phyloP scores from a whole-genome alignment of 257 asterid genomes.

The Solanum infundibuliforme region DNA sequence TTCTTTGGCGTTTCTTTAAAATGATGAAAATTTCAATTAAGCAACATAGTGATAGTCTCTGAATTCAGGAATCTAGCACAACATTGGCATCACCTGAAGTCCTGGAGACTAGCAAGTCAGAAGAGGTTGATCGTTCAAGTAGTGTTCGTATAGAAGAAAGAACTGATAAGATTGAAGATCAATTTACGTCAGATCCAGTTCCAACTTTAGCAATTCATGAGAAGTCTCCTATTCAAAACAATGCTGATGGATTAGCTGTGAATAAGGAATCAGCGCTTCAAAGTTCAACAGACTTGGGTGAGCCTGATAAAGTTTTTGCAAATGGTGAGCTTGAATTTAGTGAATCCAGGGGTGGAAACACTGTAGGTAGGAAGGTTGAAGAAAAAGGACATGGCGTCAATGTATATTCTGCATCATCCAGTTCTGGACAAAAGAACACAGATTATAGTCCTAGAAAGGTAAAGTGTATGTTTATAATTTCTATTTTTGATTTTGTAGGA shows the following conservation, averaged over 20 bases:
- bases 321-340: conserved; percentile 47
- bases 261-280: conserved; percentile 30
- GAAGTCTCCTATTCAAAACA: conserved; percentile 28
- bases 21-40: not conserved
- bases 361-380: conserved; percentile 28
- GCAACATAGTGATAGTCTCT: conserved; percentile 9
- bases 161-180: conserved; percentile 34
- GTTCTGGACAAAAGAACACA: conserved; percentile 46
- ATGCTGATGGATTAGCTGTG: conserved; percentile 23
- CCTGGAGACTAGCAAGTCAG: conserved; percentile 26
- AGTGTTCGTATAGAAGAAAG: conserved; percentile 31
- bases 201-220: conserved; percentile 64
- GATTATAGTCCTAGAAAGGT: conserved; percentile 56
- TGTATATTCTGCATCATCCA: conserved; percentile 36
- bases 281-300: conserved; percentile 22
- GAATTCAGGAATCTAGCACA: conserved; percentile 38
- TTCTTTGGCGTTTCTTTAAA: not conserved
- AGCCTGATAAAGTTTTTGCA: conserved; percentile 32
- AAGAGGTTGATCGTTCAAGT: conserved; percentile 28
- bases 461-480: not conserved
- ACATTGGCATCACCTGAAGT: conserved; percentile 34
- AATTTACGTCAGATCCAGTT: conserved; percentile 50
- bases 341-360: conserved; percentile 30
- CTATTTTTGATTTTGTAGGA: not conserved
- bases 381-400: conserved; percentile 40